Evolutionary conservation across 2,329 filamentous ascomycete species (phyloP), one percentile per base, ranked within the genome.

Genomic region (Penicillium sp.): DNA sequence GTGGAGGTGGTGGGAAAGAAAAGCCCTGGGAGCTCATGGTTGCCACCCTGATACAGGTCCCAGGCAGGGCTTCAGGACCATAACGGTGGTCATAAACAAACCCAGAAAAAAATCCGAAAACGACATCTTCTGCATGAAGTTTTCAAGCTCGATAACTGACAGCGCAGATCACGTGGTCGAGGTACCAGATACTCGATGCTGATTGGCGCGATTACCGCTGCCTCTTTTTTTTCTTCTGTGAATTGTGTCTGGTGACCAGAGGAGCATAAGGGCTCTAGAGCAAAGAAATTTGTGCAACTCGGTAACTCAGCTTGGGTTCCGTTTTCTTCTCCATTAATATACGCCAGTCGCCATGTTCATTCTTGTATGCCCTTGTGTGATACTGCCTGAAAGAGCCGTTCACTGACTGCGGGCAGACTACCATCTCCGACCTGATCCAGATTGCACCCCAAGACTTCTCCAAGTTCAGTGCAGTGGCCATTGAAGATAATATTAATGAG

Each of bases 401-500:
- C 48, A 63, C 57, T 58, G 44, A 57, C 52, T 13, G 48, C 22
- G 37, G 21, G 22, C 61, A 96, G 95, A 95, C 92, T 44, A 96
- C 95, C 65, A 87, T 99, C 67, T 89, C 92, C 66, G 95, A 99
- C 80, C 83, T 99, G 66, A 91, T 99, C 65, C 91, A 96, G 77
- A 96, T 99, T 77, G 84, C 86, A 31, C 95, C 95, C 1, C 85
- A 91, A 68, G 90, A 97, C 72, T 96, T 98, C 71, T 84, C 87
- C 59, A 95, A 95, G 75, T 75, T 77, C 63, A 96, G 90, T 70
- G 84, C 86, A 31, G 84, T 92, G 61, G 91, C 92, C 1, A 91
- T 99, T 62, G 92, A 97, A 76, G 93, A 99, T 78, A 95, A 95
- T 68, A 95, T 99, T 78, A 98, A 99, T 73, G 84, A 87, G 62